A percentile compares a stretch with the other conserved stretches of the same genome.
These are phyloP conservation scores for Eragrostis nindensis DNA, from an alignment of 176 grass and related monocot species.

Conservation along the genomic window DNA sequence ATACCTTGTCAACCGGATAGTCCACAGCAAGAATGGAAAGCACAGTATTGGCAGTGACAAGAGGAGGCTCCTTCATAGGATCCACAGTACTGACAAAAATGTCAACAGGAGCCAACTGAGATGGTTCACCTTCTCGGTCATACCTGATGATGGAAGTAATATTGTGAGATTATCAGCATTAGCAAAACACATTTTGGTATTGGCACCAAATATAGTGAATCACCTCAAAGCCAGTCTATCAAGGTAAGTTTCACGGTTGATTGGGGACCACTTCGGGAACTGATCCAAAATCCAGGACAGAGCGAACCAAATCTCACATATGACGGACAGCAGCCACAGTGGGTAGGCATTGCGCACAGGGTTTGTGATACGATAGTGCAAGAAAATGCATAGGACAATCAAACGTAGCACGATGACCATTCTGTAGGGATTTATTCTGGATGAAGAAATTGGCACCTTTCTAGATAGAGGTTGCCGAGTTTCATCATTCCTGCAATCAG, in stretches of 20 bases:
- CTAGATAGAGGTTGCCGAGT: slow-evolving; percentile 93
- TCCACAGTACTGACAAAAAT: slow-evolving; percentile 99
- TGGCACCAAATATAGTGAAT: slow-evolving; percentile 26
- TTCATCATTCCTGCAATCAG: slow-evolving; percentile 90
- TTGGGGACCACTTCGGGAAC: slow-evolving; percentile 97
- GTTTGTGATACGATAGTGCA: slow-evolving; percentile 97
- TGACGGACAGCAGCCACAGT: slow-evolving; percentile 90
- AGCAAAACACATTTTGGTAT: slow-evolving; percentile 3
- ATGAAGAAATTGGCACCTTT: slow-evolving; percentile 92
- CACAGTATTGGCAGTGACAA: slow-evolving; percentile 98
- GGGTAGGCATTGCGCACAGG: slow-evolving; percentile 82
- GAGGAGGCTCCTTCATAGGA: slow-evolving; percentile 96
- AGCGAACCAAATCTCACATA: slow-evolving; percentile 99
- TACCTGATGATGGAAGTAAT: slow-evolving; percentile 65
- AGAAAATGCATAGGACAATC: slow-evolving; percentile 86
- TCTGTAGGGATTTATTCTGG: slow-evolving; percentile 97
- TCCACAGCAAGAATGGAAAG: slow-evolving; percentile 97
- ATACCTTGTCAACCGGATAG: slow-evolving; percentile 97
- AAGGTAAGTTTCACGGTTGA: slow-evolving; percentile 98
- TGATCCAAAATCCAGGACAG: slow-evolving; percentile 99
- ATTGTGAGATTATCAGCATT: slow-evolving; percentile 25
- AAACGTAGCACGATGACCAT: slow-evolving; percentile 96
- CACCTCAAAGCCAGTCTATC: slow-evolving; percentile 96
- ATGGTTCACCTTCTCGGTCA: slow-evolving; percentile 91
- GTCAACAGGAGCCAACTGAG: slow-evolving; percentile 91